These are phyloP conservation scores for Asparagopsis taxiformis DNA, from an alignment of 31 red algal genomes.

Conservation along the genomic window DNA sequence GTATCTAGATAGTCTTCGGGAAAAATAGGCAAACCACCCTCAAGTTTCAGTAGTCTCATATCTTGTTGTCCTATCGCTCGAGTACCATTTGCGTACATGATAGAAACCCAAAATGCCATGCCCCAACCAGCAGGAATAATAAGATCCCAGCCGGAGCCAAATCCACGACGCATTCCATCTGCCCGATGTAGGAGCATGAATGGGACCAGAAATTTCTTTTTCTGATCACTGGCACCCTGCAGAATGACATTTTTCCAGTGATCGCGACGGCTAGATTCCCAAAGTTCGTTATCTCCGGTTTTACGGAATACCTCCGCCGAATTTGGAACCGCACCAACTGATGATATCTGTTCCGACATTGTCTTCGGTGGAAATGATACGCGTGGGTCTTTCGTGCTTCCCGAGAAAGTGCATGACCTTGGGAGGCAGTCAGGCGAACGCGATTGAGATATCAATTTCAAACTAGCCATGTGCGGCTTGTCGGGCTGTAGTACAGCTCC, in stretches of 20 bases:
- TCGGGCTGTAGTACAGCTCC: conserved; percentile 5
- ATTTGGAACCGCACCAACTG: neutral
- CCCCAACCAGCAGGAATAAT: conserved; percentile 48
- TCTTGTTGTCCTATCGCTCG: conserved; percentile 28
- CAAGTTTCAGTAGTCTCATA: conserved; percentile 7
- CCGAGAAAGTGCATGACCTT: neutral
- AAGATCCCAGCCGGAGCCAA: conserved; percentile 26
- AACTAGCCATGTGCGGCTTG: neutral
- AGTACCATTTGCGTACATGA: conserved; percentile 32
- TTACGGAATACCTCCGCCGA: conserved; percentile 1
- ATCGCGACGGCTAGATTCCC: conserved; percentile 3
- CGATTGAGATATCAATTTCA: neutral
- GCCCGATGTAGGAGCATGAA: conserved; percentile 15
- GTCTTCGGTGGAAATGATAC: conserved; percentile 24
- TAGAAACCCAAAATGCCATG: conserved; percentile 40
- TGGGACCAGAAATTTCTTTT: neutral
- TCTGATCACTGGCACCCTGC: neutral
- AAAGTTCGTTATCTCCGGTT: conserved; percentile 9
- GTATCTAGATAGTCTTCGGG: conserved; percentile 37
- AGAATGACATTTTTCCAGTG: neutral
- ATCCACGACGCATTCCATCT: neutral
- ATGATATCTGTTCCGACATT: conserved; percentile 4
- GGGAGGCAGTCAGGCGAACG: conserved; percentile 12
- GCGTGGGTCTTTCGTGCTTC: conserved; percentile 18
- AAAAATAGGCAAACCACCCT: conserved; percentile 19